phyloP scores from a whole-genome alignment of 495 filamentous ascomycete species.

The Hypoxylon crocopeplum region DNA sequence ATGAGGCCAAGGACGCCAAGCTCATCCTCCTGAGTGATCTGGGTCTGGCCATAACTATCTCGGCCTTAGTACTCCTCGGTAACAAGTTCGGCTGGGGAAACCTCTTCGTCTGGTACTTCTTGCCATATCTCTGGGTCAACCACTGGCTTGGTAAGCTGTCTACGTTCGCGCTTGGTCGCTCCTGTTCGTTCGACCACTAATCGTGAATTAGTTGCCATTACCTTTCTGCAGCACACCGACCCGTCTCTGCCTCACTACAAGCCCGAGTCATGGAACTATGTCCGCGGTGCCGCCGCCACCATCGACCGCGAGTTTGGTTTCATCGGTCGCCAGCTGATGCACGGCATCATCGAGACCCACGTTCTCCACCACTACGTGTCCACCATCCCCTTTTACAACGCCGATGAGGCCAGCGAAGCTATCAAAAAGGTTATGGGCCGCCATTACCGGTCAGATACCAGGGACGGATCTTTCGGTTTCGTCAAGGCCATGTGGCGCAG shows the following conservation, averaged over 20 bases:
- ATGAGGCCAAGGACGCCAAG: conserved; percentile 86
- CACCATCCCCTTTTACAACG: conserved; percentile 89
- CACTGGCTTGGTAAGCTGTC: conserved; percentile 87
- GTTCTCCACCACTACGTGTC: conserved; percentile 88
- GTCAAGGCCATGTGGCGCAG: conserved; percentile 68
- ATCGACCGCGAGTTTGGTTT: conserved; percentile 91
- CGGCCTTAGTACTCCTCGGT: conserved; percentile 62
- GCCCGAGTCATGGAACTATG: conserved; percentile 78
- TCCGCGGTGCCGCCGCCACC: conserved; percentile 83
- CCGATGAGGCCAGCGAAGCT: conserved; percentile 84
- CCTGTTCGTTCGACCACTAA: conserved; percentile 40
- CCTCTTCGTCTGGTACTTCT: conserved; percentile 88
- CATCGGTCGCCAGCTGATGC: conserved; percentile 83
- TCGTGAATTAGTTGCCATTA: conserved; percentile 71
- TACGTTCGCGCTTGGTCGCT: neutral
- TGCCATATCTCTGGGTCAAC: conserved; percentile 98
- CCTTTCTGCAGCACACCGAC: conserved; percentile 92
- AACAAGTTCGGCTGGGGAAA: conserved; percentile 84
- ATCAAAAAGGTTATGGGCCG: conserved; percentile 83
- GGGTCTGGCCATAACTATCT: conserved; percentile 67
- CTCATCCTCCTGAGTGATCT: conserved; percentile 84
- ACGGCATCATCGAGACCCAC: conserved; percentile 92
- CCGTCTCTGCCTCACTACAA: conserved; percentile 85
- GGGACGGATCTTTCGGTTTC: conserved; percentile 68
- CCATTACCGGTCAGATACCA: conserved; percentile 75